Percentiles rank a stretch among this genome's conserved stretches.
phyloP scores from a whole-genome alignment of 306 rosid genomes.

The Acacia acuminata region DNA sequence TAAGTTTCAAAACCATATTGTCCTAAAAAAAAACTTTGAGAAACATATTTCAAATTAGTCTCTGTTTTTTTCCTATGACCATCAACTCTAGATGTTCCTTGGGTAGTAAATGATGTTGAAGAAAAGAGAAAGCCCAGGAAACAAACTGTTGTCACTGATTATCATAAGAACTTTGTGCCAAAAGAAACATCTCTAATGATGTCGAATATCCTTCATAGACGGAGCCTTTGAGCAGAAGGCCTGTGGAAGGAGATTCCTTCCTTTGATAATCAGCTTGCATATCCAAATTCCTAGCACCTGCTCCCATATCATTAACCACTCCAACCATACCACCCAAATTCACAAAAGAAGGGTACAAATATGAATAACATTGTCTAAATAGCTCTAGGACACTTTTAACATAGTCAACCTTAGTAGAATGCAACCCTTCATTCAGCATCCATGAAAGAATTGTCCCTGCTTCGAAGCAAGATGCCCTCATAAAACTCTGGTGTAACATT shows the following conservation, averaged over 20 bases:
- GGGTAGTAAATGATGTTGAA: constrained; percentile 66
- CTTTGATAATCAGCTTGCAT: constrained; percentile 43
- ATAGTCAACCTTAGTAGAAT: constrained; percentile 56
- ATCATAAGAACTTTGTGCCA: constrained; percentile 83
- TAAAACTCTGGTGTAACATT: constrained; percentile 60
- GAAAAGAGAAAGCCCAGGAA: constrained; percentile 83
- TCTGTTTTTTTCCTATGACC: constrained; percentile 36
- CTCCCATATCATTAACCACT: constrained; percentile 80
- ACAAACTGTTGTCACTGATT: constrained; percentile 78
- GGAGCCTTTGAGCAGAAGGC: constrained; percentile 68
- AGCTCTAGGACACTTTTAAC: constrained; percentile 69
- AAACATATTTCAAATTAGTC: constrained; percentile 50
- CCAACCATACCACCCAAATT: constrained; percentile 95
- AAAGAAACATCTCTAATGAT: constrained; percentile 81
- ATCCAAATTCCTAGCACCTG: constrained; percentile 57
- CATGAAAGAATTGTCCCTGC: constrained; percentile 78
- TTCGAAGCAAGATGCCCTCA: constrained; percentile 91
- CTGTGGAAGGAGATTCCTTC: constrained; percentile 72
- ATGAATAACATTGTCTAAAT: constrained; percentile 73
- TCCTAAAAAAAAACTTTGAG: constrained; percentile 74
- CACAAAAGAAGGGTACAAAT: constrained; percentile 67
- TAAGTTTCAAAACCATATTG: constrained; percentile 63
- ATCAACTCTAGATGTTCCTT: constrained; percentile 50
- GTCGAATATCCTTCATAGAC: constrained; percentile 63
- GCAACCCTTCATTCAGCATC: constrained; percentile 71